phyloP scores from a whole-genome alignment of 371 early-diverging fungal species.

The Umbelopsis sp. region DNA sequence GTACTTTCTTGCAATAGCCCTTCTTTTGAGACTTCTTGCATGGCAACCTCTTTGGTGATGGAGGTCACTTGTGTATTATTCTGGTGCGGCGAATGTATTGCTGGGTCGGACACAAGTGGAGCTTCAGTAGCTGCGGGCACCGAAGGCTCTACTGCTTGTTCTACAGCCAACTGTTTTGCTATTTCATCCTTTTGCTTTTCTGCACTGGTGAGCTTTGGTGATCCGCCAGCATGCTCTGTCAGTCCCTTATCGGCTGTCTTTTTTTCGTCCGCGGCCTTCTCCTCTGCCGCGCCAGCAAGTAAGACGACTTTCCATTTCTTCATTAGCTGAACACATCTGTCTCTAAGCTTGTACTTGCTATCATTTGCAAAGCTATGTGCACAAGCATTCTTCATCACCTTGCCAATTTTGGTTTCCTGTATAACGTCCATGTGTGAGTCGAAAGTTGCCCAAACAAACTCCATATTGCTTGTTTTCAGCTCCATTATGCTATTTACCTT shows the following conservation, averaged over 20 bases:
- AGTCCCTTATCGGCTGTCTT: not conserved
- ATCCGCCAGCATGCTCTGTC: not conserved
- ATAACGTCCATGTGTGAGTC: constrained; percentile 11
- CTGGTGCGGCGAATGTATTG: not conserved
- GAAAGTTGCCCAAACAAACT: not conserved
- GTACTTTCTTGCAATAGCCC: not conserved
- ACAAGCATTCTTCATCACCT: constrained; percentile 51
- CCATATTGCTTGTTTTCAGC: no score
- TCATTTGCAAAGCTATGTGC: constrained; percentile 44
- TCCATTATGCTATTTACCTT: constrained; percentile 32
- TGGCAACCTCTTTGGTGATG: not conserved
- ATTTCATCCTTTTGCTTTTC: not conserved
- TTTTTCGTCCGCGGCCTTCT: not conserved
- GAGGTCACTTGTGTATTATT: not conserved
- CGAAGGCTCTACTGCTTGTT: not conserved
- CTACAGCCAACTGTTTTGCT: not conserved
- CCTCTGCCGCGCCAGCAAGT: constrained; percentile 12
- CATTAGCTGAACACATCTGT: constrained; percentile 34
- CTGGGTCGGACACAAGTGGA: not conserved
- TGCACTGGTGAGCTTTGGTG: not conserved
- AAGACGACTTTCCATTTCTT: constrained; percentile 31
- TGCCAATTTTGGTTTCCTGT: constrained; percentile 57
- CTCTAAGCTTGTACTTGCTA: constrained; percentile 33
- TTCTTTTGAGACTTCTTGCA: not conserved
- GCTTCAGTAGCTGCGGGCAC: not conserved